Evolutionary conservation across 2,329 filamentous ascomycete genomes (phyloP), one percentile per base, ranked within the genome.

Genomic region (Apiospora rasikravindrae): DNA sequence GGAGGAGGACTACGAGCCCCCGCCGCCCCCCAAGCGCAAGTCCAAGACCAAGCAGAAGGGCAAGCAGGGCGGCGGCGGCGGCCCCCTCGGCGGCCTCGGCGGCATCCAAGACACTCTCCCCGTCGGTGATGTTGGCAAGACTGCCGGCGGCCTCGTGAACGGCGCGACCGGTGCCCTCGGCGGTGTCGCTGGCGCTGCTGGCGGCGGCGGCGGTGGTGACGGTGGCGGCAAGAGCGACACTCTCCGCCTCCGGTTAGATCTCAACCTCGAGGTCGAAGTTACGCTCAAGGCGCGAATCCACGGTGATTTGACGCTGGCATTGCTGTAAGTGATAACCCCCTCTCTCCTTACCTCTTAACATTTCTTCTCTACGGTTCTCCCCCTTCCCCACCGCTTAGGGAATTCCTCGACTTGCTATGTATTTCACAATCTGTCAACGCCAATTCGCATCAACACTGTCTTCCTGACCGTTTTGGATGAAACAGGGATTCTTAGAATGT

Each of bases 221-320:
- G 81, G 80, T 71, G 74, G 75, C 14, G 77, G 73, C 47, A 82
- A 78, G 57, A 81, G 80, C 70, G 79, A 95, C 77, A 93, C 93
- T 37, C 83, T 95, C 79, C 91, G 92, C 78, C 83, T 96, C 77
- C 88, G 92, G 68, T 84, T 96, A 24, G 94, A 96, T 79, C 86
- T 95, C 73, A 96, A 96, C 81, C 85, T 96, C 72, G 94, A 96
- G 77, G 89, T 96, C 71, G 94, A 96, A 82, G 93, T 96, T 75
- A 92, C 95, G 78, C 88, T 96, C 73, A 96, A 96, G 86, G 94
- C 94, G 29, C 92, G 92, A 82, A 95, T 96, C 77, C 91, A 95
- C 76, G 94, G 94, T 80, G 94, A 97, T 84, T 83, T 97, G 75
- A 94, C 93, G 68, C 82, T 96, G 75, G 92, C 91, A 75, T 86